A percentile compares a stretch with the other conserved stretches of the same genome.
Conservation (phyloP, 805 yeast genomes). For the Starmerella bacillaris region DNA sequence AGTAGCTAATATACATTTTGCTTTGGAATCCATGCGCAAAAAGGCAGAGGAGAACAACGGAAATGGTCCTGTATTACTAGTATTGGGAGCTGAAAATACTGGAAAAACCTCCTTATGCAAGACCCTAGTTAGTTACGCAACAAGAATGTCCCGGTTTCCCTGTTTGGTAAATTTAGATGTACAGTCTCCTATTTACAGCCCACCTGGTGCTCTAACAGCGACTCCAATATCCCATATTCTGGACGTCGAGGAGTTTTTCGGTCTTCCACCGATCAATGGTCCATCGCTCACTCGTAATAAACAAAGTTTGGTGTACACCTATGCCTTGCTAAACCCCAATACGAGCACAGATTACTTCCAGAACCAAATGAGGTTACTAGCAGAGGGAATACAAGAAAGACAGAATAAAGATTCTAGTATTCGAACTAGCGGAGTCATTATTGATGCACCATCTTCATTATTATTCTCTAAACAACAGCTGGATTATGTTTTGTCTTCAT, state of each 20-base stretch:
- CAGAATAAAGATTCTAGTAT: conserved; percentile 32
- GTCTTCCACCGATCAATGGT: conserved; percentile 50
- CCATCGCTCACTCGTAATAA: conserved; percentile 43
- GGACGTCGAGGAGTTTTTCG: conserved; percentile 64
- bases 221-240: conserved; percentile 65
- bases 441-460: conserved; percentile 50
- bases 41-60: conserved; percentile 18
- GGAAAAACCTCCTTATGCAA: conserved; percentile 71
- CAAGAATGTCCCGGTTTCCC: conserved; percentile 51
- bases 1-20: conserved; percentile 55
- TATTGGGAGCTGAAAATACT: conserved; percentile 51
- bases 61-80: conserved; percentile 30
- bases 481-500: neutral
- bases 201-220: conserved; percentile 75
- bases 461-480: conserved; percentile 1
- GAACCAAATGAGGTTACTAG: conserved; percentile 32
- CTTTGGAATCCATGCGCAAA: conserved; percentile 40
- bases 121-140: conserved; percentile 55
- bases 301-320: conserved; percentile 71
- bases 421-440: conserved; percentile 37
- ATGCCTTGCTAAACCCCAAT: conserved; percentile 44
- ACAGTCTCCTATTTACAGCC: conserved; percentile 42
- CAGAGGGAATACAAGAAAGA: conserved; percentile 30
- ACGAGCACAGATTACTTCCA: conserved; percentile 44
- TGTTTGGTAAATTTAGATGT: conserved; percentile 69